Conservation (phyloP, 352 stramenopile genomes). For the Phytopythium delawarense region DNA sequence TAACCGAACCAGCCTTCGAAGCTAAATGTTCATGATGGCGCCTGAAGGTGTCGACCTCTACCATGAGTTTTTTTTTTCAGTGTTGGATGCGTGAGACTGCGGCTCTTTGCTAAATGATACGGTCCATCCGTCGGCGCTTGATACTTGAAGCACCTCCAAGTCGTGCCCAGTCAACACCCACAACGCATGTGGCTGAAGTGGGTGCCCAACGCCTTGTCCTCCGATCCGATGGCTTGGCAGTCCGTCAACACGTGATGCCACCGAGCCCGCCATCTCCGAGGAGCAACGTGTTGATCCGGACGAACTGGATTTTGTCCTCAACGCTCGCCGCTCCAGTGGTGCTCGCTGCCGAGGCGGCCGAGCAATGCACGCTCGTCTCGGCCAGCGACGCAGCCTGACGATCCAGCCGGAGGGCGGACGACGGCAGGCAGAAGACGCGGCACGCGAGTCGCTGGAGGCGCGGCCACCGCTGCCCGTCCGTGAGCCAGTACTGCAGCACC, state of each 20-base stretch:
- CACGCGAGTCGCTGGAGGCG: conserved; percentile 23
- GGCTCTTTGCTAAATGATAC: not conserved
- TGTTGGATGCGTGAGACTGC: not conserved
- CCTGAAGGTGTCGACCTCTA: too few species aligned
- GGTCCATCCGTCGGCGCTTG: too few species aligned
- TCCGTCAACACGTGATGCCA: not conserved
- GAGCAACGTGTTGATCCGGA: conserved; percentile 14
- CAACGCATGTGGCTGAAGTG: not conserved
- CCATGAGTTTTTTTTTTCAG: too few species aligned
- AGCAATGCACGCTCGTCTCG: not conserved
- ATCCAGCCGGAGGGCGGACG: conserved; percentile 8
- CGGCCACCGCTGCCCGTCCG: conserved; percentile 23
- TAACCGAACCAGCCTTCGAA: too few species aligned
- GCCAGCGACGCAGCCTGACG: not conserved
- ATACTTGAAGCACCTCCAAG: too few species aligned
- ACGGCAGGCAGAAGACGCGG: conserved; percentile 20
- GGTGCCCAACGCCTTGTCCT: not conserved
- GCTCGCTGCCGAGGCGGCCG: not conserved
- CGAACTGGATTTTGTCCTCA: conserved; percentile 13
- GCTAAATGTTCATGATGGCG: too few species aligned
- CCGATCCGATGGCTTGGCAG: not conserved
- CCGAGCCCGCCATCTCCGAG: not conserved
- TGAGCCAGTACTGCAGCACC: conserved; percentile 30
- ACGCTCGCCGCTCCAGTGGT: conserved; percentile 2
- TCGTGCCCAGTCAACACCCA: not conserved